phyloP scores from a whole-genome alignment of 2,329 filamentous ascomycete species.

The Ceratocystis lukuohia region DNA sequence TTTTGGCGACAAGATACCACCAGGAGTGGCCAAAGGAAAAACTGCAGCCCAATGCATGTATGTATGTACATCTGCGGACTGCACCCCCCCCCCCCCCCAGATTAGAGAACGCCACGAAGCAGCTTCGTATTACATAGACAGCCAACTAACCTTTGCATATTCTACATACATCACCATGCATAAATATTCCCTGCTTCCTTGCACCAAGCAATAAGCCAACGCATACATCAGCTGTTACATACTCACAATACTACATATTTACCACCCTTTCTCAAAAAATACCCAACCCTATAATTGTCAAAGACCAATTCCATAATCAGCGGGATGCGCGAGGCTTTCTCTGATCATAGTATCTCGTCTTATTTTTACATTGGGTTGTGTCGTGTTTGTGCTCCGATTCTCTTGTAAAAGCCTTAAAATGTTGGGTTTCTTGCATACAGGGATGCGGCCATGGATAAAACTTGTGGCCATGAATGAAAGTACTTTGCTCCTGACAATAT shows the following conservation, averaged over 20 bases:
- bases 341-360: background rate
- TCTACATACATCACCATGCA: constrained; percentile 14
- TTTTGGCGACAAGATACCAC: background rate
- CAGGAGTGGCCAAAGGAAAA: background rate
- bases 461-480: background rate
- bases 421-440: background rate
- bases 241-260: background rate
- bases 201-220: constrained; percentile 5
- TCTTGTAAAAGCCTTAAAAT: background rate
- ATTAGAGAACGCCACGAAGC: background rate
- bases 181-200: constrained; percentile 4
- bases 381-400: background rate
- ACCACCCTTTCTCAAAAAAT: background rate
- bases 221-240: constrained; percentile 1
- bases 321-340: too few species aligned
- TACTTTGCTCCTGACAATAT: background rate
- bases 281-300: too few species aligned
- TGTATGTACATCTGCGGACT: background rate
- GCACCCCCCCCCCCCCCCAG: background rate
- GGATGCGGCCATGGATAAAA: background rate
- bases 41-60: background rate
- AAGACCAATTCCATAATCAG: too few species aligned
- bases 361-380: background rate
- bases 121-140: background rate
- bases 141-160: background rate